Evolutionary conservation across 345 rosid genomes (phyloP).

Genomic region (Boechera stricta): DNA sequence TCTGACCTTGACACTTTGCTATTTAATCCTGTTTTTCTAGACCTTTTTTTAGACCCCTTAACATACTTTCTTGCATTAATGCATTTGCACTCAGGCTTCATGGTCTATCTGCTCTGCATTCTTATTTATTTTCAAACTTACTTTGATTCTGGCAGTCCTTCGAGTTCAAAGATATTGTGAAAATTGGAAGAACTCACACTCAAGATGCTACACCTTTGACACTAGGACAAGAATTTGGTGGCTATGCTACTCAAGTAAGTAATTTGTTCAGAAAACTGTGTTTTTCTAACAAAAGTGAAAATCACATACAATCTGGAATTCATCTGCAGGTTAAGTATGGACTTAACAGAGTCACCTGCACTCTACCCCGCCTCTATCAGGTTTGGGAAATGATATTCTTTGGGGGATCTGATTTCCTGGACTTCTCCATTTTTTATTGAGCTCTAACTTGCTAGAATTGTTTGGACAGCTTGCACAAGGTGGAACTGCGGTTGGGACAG

Average conservation of each 20-base stretch:
- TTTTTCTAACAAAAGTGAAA: slow-evolving; percentile 13
- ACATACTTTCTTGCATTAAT: slow-evolving; percentile 2
- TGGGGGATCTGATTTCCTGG: slow-evolving; percentile 23
- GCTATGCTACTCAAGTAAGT: slow-evolving; percentile 89
- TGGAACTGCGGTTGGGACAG: slow-evolving; percentile 99
- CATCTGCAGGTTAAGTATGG: slow-evolving; percentile 80
- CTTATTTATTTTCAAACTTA: neutral
- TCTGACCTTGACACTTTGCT: slow-evolving; percentile 12
- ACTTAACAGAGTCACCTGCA: slow-evolving; percentile 69
- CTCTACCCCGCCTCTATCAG: slow-evolving; percentile 92
- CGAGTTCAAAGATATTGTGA: slow-evolving; percentile 89
- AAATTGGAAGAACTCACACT: slow-evolving; percentile 96
- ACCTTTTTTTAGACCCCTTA: neutral
- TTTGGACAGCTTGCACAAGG: slow-evolving; percentile 96
- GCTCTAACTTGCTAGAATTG: slow-evolving; percentile 49
- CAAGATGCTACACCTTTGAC: slow-evolving; percentile 99
- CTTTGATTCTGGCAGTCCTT: slow-evolving; percentile 53
- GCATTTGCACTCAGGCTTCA: slow-evolving; percentile 14
- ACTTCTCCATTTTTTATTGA: slow-evolving; percentile 11
- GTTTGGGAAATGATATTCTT: slow-evolving; percentile 47
- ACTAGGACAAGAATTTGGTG: slow-evolving; percentile 97
- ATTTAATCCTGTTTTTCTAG: neutral
- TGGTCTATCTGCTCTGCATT: slow-evolving; percentile 12
- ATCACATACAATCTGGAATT: slow-evolving; percentile 11
- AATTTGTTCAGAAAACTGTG: slow-evolving; percentile 2